Base-by-base conservation (phyloP, 768 basidiomycete species). In the Galerina marginata region DNA sequence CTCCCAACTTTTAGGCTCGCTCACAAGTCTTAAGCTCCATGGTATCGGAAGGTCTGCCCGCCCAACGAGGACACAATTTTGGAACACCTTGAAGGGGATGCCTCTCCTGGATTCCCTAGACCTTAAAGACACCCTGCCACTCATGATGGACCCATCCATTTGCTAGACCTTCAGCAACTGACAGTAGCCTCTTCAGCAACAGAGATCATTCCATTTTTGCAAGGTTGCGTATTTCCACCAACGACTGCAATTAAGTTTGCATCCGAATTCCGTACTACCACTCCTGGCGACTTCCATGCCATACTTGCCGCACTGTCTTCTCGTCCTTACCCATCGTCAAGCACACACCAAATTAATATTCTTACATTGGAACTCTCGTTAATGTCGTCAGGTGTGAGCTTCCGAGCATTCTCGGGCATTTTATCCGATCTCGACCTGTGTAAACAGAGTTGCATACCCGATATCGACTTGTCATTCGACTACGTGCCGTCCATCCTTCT, bases 51-150 rank as follows among this genome's bases (percentile, higher is more conserved):
- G 4, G 4, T 10, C 15, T 47, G 9, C 39, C 10, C 33, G 16
- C 23, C 47, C 54, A n/a, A 51, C 54, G 15, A n/a, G n/a, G 11
- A 25, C 40, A 20, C 54, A 56, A 46, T 61, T 61, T 20, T 50
- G 48, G 42, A 16, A 55, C 25, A 43, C 47, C 4, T 45, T 61
- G 10, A 16, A 33, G 14, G 23, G 39, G 10, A 44, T 56, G 54
- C 42, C 54, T 45, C 26, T 50, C 4, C 25, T 61, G 11, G 42
- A 56, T 7, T 45, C 12, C 9, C 9, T 61, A 16, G 48, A 56
- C 3, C 54, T 61, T 20, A 11, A 36, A 20, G 54, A 51, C 38
- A 42, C 47, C 16, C 43, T 56, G 6, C 59, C 59, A n/a, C 11
- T 51, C n/a, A 33, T 4, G 36, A 33, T 39, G 10, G 20, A 20